A percentile compares a stretch with the other conserved stretches of the same genome.
These are phyloP conservation scores for Huntiella abstrusa DNA, from an alignment of 2,329 filamentous ascomycete species.

Conservation along the genomic window DNA sequence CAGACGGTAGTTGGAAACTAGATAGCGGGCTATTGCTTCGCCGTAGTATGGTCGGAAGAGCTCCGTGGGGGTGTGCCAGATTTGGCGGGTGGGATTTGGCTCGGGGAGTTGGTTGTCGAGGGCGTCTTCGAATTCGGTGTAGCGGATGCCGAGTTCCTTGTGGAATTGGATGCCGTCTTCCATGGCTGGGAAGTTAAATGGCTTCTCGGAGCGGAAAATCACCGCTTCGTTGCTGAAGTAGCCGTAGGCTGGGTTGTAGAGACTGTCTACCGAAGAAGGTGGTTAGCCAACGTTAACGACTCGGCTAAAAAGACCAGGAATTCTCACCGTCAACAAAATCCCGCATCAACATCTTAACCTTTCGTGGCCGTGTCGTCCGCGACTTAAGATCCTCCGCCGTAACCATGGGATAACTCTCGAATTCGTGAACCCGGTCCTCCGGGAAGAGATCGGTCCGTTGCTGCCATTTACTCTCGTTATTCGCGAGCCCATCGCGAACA, in stretches of 20 bases:
- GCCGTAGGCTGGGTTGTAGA: conserved; percentile 88
- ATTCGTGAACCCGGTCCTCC: conserved; percentile 61
- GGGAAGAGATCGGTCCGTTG: conserved; percentile 61
- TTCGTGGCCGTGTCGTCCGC: conserved; percentile 56
- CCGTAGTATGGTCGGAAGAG: conserved; percentile 93
- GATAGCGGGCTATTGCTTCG: conserved; percentile 88
- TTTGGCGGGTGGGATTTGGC: conserved; percentile 59
- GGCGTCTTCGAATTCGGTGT: conserved; percentile 74
- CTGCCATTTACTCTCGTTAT: conserved; percentile 59
- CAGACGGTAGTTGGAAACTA: conserved; percentile 90
- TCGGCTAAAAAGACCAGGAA: conserved; percentile 8
- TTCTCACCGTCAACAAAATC: conserved; percentile 82
- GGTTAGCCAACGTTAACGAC: neutral
- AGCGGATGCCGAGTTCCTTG: conserved; percentile 53
- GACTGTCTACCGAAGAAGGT: conserved; percentile 43
- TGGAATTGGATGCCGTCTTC: conserved; percentile 77
- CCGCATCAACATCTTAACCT: conserved; percentile 90
- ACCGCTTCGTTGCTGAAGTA: conserved; percentile 95
- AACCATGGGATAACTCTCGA: conserved; percentile 63
- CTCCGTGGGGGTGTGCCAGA: conserved; percentile 98
- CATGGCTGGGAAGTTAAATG: conserved; percentile 71
- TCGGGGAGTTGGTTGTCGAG: conserved; percentile 52
- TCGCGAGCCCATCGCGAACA: conserved; percentile 16
- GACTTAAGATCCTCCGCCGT: conserved; percentile 60
- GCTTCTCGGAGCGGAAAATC: conserved; percentile 82